phyloP scores from a whole-genome alignment of 352 stramenopile genomes.

The Phytophthora cajani region DNA sequence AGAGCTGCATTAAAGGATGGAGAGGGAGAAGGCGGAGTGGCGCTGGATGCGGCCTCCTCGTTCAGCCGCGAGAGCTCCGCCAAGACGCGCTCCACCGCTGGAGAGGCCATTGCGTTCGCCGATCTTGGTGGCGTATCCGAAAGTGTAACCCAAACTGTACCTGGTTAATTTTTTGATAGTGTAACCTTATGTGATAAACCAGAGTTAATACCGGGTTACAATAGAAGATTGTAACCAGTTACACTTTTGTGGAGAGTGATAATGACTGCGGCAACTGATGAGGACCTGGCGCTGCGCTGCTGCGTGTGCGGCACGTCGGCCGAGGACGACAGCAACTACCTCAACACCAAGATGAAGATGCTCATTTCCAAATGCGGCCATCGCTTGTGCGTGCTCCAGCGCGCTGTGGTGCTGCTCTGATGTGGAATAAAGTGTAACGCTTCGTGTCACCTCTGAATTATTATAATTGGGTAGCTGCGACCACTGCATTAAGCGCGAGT shows the following conservation, averaged over 20 bases:
- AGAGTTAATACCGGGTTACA: too few species aligned
- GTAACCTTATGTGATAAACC: too few species aligned
- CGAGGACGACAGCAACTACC: slow-evolving; percentile 88
- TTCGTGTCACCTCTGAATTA: slow-evolving; percentile 2
- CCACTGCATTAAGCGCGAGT: slow-evolving; percentile 87
- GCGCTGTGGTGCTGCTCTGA: background rate
- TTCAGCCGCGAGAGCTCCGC: slow-evolving; percentile 50
- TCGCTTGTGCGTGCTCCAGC: slow-evolving; percentile 75
- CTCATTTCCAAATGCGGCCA: slow-evolving; percentile 92
- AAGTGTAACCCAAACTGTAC: background rate
- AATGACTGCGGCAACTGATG: slow-evolving; percentile 49
- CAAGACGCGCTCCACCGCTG: slow-evolving; percentile 45
- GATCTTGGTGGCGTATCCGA: background rate
- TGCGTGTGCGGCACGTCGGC: slow-evolving; percentile 88
- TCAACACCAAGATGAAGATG: slow-evolving; percentile 94
- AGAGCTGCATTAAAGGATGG: slow-evolving; percentile 31
- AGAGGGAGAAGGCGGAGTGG: background rate
- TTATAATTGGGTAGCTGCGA: slow-evolving; percentile 61
- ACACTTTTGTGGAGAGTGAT: background rate
- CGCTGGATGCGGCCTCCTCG: background rate
- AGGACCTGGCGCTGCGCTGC: slow-evolving; percentile 84
- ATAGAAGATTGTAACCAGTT: background rate
- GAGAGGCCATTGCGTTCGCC: slow-evolving; percentile 17
- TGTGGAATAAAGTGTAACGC: slow-evolving; percentile 9
- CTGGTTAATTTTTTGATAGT: background rate